Evolutionary conservation across 495 filamentous ascomycete genomes (phyloP).

Genomic region (Parachaetomium inaequale): DNA sequence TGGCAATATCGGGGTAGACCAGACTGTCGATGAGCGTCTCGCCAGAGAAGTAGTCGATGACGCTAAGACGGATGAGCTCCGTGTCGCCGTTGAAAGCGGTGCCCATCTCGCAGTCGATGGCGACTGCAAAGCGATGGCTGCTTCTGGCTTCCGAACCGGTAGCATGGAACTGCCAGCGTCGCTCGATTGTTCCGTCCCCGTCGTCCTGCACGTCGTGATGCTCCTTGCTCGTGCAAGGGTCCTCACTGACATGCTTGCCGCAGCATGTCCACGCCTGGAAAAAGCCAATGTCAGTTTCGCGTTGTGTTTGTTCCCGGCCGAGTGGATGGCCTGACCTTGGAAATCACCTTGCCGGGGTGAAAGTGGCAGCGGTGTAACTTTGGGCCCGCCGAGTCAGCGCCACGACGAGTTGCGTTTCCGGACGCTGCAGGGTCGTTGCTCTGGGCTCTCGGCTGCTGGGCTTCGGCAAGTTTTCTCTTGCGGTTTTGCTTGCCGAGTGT

Average conservation of each 20-base stretch:
- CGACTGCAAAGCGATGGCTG: slow-evolving; percentile 30
- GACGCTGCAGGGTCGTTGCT: neutral
- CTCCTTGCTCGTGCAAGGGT: neutral
- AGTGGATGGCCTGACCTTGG: neutral
- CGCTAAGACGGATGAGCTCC: slow-evolving; percentile 44
- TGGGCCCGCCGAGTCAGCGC: neutral
- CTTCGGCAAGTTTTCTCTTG: neutral
- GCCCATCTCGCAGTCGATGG: slow-evolving; percentile 53
- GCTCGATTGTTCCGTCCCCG: neutral
- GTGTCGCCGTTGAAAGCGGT: slow-evolving; percentile 23
- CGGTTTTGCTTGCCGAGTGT: neutral
- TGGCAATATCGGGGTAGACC: slow-evolving; percentile 37
- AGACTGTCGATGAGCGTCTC: slow-evolving; percentile 42
- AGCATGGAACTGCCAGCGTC: slow-evolving; percentile 15
- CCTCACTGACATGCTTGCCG: neutral
- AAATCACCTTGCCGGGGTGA: neutral
- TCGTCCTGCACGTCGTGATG: neutral
- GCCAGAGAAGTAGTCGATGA: slow-evolving; percentile 45
- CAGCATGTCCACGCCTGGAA: slow-evolving; percentile 16
- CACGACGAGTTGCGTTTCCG: neutral
- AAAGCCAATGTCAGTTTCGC: neutral
- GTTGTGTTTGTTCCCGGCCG: neutral
- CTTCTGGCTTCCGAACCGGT: neutral
- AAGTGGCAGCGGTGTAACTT: neutral
- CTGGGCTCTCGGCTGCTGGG: neutral